Percentiles rank a stretch among this genome's conserved stretches.
phyloP scores from a whole-genome alignment of 2,329 filamentous ascomycete species.

The Cladosporium sp. region DNA sequence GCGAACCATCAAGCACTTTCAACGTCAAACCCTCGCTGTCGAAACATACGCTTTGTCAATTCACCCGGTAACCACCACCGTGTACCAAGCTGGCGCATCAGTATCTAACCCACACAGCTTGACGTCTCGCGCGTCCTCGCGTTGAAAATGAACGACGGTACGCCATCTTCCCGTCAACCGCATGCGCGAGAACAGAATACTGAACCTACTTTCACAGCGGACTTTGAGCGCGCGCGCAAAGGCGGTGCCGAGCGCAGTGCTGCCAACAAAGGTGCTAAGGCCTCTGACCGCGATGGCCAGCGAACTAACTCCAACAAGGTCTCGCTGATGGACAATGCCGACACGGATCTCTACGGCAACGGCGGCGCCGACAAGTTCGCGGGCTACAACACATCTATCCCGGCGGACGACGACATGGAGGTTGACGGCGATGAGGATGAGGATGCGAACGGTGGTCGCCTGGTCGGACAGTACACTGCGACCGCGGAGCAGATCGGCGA shows the following conservation, averaged over 20 bases:
- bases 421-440: constrained; percentile 68
- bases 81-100: constrained; percentile 1
- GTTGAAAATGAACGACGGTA: constrained; percentile 33
- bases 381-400: constrained; percentile 87
- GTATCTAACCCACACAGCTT: constrained; percentile 6
- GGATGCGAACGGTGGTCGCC: constrained; percentile 58
- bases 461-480: constrained; percentile 95
- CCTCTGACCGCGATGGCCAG: constrained; percentile 74
- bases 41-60: background rate
- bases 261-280: constrained; percentile 74
- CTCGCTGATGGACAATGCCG: constrained; percentile 83
- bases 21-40: background rate
- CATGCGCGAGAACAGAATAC: constrained; percentile 9
- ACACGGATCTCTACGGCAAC: constrained; percentile 82
- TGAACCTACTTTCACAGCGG: constrained; percentile 46
- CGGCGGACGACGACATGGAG: constrained; percentile 72
- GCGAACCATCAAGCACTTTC: background rate
- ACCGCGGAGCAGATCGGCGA: constrained; percentile 90
- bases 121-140: constrained; percentile 10
- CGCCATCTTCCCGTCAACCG: constrained; percentile 5
- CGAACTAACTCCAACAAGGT: constrained; percentile 79
- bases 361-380: constrained; percentile 70
- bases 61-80: background rate
- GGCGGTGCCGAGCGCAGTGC: constrained; percentile 91
- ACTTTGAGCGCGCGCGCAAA: constrained; percentile 82